Percentiles rank a stretch among this genome's conserved stretches.
Evolutionary conservation across 176 grass and related monocot genomes (phyloP).

Genomic region (Elaeis guineensis): DNA sequence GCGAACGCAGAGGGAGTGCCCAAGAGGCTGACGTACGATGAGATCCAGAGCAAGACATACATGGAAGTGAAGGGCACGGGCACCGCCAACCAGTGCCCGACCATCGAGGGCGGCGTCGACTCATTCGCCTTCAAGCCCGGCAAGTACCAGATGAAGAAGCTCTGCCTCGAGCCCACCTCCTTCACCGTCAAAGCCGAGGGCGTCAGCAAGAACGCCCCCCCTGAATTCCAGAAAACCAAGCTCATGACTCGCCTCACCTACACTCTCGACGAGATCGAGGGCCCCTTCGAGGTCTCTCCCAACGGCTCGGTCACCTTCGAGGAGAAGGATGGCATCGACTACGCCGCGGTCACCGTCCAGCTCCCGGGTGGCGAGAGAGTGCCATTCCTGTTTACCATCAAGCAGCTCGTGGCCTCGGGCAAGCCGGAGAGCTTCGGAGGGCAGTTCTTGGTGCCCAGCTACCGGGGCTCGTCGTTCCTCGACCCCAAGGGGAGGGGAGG

Average conservation of each 20-base stretch:
- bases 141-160: conserved; percentile 77
- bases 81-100: conserved; percentile 83
- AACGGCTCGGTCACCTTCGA: conserved; percentile 58
- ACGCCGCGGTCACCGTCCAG: conserved; percentile 78
- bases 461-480: conserved; percentile 69
- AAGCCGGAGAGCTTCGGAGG: conserved; percentile 76
- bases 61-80: conserved; percentile 86
- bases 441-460: conserved; percentile 71
- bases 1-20: conserved; percentile 56
- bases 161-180: conserved; percentile 81
- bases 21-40: conserved; percentile 66
- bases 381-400: conserved; percentile 83
- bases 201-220: conserved; percentile 52
- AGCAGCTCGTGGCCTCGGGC: conserved; percentile 72
- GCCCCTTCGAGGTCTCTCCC: conserved; percentile 53
- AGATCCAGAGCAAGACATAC: conserved; percentile 91
- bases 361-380: conserved; percentile 71
- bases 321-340: conserved; percentile 91
- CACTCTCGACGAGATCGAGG: conserved; percentile 87
- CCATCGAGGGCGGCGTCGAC: conserved; percentile 39
- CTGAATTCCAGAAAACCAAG: conserved; percentile 86
- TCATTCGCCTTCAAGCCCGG: conserved; percentile 67
- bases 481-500: conserved; percentile 87
- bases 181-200: conserved; percentile 82
- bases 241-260: conserved; percentile 93